Conservation (phyloP, 139 green algal genomes). For the Nannochloris sp. region DNA sequence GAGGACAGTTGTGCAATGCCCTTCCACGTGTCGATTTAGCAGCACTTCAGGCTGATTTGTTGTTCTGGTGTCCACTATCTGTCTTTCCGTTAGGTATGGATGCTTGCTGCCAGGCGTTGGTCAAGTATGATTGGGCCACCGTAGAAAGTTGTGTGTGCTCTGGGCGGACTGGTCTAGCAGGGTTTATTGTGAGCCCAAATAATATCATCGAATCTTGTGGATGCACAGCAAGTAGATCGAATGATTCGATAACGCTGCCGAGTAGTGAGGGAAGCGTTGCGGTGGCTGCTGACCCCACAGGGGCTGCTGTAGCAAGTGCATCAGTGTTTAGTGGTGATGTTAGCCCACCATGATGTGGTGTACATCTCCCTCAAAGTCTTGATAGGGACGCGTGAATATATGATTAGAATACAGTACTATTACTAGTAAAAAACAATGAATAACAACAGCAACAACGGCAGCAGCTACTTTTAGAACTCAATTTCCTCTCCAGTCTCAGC, state of each 20-base stretch:
- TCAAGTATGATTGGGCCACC: background rate
- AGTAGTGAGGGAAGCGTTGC: too few species aligned
- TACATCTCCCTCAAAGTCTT: too few species aligned
- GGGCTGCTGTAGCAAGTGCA: too few species aligned
- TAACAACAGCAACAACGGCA: too few species aligned
- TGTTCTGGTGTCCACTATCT: background rate
- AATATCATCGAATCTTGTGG: background rate
- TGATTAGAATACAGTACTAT: too few species aligned
- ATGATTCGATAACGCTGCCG: too few species aligned
- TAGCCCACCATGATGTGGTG: too few species aligned
- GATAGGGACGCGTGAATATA: too few species aligned
- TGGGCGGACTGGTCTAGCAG: background rate
- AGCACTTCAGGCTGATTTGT: background rate
- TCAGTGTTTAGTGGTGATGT: too few species aligned
- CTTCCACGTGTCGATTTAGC: background rate
- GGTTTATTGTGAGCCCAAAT: background rate
- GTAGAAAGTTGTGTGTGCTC: background rate
- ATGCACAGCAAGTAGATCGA: background rate
- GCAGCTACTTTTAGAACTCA: conserved; percentile 6
- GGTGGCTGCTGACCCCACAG: too few species aligned
- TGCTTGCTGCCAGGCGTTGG: background rate
- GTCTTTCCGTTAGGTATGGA: background rate
- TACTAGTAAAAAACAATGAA: too few species aligned
- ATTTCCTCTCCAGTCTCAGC: conserved; percentile 13
- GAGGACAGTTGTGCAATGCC: background rate